Evolutionary conservation across 805 yeast species (phyloP).

Genomic region (Yarrowia porcina): DNA sequence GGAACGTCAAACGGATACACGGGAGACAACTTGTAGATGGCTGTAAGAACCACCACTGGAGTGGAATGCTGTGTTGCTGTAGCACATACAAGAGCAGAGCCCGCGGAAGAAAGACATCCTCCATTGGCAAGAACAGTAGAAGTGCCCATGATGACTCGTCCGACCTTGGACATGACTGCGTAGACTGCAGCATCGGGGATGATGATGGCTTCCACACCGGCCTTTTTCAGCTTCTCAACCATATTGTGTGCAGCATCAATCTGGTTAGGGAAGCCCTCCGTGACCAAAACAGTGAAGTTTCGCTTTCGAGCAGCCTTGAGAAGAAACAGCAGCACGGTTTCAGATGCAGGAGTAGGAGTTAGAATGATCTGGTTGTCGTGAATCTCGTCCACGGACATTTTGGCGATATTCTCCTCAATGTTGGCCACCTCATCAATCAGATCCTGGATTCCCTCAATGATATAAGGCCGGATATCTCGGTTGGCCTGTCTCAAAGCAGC

Average conservation of each 20-base stretch:
- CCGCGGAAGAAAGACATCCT: conserved; percentile 84
- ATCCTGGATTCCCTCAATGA: conserved; percentile 89
- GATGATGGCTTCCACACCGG: conserved; percentile 83
- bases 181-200: conserved; percentile 90
- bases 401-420: conserved; percentile 85
- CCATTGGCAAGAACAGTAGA: conserved; percentile 94
- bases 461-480: conserved; percentile 72
- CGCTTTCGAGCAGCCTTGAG: conserved; percentile 84
- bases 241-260: conserved; percentile 72
- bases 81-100: conserved; percentile 89
- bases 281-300: conserved; percentile 80
- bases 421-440: conserved; percentile 86
- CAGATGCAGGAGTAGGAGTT: conserved; percentile 93
- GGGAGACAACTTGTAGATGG: conserved; percentile 88
- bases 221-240: conserved; percentile 73
- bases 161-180: conserved; percentile 96
- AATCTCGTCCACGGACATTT: conserved; percentile 86
- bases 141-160: conserved; percentile 92
- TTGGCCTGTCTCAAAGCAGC: conserved; percentile 29
- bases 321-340: conserved; percentile 82
- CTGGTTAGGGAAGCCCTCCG: conserved; percentile 90
- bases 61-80: conserved; percentile 93
- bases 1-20: conserved; percentile 86
- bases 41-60: conserved; percentile 96
- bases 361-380: conserved; percentile 71